A percentile compares a stretch with the other conserved stretches of the same genome.
phyloP scores from a whole-genome alignment of 148 eudicot genomes.

The Silene conica region DNA sequence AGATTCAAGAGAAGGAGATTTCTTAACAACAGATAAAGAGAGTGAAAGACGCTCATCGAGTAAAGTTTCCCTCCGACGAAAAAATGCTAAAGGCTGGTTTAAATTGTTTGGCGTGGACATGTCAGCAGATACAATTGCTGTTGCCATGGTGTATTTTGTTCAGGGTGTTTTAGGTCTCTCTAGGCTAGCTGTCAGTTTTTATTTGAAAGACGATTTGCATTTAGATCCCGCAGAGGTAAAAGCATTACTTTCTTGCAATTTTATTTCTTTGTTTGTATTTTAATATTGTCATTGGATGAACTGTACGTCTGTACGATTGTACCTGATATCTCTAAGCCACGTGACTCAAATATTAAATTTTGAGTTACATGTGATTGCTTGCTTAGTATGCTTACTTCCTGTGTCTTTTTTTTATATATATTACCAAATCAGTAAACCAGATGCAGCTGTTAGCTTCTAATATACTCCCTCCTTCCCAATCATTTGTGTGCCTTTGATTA shows the following conservation, averaged over 20 bases:
- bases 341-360: not conserved
- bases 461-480: no score
- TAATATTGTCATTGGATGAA: not conserved
- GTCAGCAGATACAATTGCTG: slow-evolving; percentile 91
- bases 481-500: no score
- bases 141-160: slow-evolving; percentile 98
- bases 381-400: not conserved
- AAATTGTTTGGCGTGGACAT: slow-evolving; percentile 79
- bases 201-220: slow-evolving; percentile 93
- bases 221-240: slow-evolving; percentile 97
- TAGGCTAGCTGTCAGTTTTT: slow-evolving; percentile 94
- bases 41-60: slow-evolving; percentile 35
- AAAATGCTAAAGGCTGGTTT: slow-evolving; percentile 34
- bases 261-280: not conserved
- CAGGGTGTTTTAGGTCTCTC: slow-evolving; percentile 97
- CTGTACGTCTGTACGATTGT: not conserved
- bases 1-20: slow-evolving; percentile 51
- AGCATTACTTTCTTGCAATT: not conserved
- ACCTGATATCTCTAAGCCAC: not conserved
- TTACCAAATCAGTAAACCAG: not conserved
- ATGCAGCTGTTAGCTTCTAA: not conserved
- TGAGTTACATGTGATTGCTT: not conserved
- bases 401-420: not conserved
- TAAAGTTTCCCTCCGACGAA: slow-evolving; percentile 39
- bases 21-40: slow-evolving; percentile 38